Base-by-base conservation (phyloP, 2,329 filamentous ascomycete species). In the Parastagonospora avenae region DNA sequence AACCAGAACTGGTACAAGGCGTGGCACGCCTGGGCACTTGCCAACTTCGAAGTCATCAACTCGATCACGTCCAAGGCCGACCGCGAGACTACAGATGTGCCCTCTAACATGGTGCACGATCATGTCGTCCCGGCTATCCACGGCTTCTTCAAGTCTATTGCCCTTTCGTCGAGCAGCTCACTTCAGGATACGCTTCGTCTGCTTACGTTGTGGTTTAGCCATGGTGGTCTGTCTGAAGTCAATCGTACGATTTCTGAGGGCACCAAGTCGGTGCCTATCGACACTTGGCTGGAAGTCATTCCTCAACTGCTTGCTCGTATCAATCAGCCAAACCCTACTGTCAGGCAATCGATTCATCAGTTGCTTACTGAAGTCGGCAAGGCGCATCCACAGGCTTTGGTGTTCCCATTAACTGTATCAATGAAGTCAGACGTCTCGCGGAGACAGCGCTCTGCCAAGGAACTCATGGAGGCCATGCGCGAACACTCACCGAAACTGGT, bases 261-360 rank as follows among this genome's bases (percentile, higher is more conserved):
- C 4, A 95, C 97, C 59, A 83, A 89, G 0, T 89, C 90, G 32
- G 92, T 99, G 60, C 96, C 90, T 67, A 90, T 99, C 48, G 94
- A 99, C 74, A 97, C 93, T 1, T 99, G 94, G 95, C 85, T 99
- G 14, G 92, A 97, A 68, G 95, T 99, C 44, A 97, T 97, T 58
- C 94, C 94, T 30, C 94, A 99, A 70, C 81, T 99, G 41, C 96
- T 99, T 73, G 94, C 94, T 29, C 86, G 94, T 52, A 97, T 99
- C 78, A 99, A 96, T 68, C 94, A 97, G 72, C 91, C 92, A 12
- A 97, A 97, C 73, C 83, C 85, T 59, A 85, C 91, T 19, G 92
- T 99, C 8, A 87, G 96, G 59, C 86, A 90, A 60, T 90, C 93
- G 0, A 93, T 99, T 43, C 94, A 99, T 71, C 91, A 94, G 51